Evolutionary conservation across 78 protist genomes (phyloP).

Genomic region (Speleostelium caveatum): DNA sequence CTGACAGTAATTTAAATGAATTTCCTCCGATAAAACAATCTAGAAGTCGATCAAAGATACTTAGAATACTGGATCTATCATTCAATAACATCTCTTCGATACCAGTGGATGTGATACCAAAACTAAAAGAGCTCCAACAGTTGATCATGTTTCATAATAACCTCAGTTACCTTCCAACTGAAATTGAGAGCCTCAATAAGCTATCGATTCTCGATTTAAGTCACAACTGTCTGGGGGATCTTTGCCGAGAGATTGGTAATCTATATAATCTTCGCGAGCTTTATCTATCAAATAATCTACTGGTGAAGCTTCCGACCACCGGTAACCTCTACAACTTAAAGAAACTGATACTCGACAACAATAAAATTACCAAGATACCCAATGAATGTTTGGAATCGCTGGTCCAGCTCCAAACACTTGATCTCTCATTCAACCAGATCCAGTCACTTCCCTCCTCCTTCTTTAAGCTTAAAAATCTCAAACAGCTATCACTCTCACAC

Average conservation of each 20-base stretch:
- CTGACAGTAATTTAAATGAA: conserved; percentile 28
- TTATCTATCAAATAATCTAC: conserved; percentile 34
- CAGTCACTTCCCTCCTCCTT: not conserved
- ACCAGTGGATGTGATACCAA: conserved; percentile 9
- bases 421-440: conserved; percentile 32
- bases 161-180: not conserved
- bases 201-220: conserved; percentile 56
- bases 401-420: conserved; percentile 53
- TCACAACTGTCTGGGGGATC: conserved; percentile 15
- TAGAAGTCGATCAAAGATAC: not conserved
- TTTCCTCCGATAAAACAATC: conserved; percentile 6
- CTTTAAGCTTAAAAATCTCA: conserved; percentile 9
- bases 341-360: conserved; percentile 53
- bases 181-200: not conserved
- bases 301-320: conserved; percentile 17
- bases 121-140: conserved; percentile 6
- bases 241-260: conserved; percentile 23
- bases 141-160: conserved; percentile 55
- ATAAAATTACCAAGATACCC: not conserved
- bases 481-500: conserved; percentile 20
- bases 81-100: conserved; percentile 39
- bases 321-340: conserved; percentile 1
- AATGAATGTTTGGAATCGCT: conserved; percentile 27
- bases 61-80: conserved; percentile 53
- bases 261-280: conserved; percentile 14